Conservation (phyloP, 2,329 filamentous ascomycete genomes). For the Epichloe amarillans region DNA sequence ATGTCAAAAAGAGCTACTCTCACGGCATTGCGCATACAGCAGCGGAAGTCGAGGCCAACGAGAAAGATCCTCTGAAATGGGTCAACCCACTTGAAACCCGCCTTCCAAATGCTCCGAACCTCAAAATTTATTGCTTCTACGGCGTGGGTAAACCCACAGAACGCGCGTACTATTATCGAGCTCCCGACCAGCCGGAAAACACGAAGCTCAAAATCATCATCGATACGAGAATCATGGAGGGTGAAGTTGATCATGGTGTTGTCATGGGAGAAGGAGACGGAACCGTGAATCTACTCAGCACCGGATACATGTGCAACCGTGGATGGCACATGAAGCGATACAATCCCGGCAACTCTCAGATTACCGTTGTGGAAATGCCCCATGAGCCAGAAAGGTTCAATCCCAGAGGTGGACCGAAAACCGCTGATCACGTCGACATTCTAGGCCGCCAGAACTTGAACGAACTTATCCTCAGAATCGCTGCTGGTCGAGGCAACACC, state of each 20-base stretch:
- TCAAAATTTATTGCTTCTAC: constrained; percentile 98
- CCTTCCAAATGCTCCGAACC: constrained; percentile 69
- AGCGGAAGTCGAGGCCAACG: constrained; percentile 70
- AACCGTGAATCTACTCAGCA: constrained; percentile 83
- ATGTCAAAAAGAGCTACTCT: constrained; percentile 68
- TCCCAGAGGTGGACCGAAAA: constrained; percentile 57
- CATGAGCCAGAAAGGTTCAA: constrained; percentile 91
- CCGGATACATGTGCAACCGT: constrained; percentile 92
- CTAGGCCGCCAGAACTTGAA: constrained; percentile 80
- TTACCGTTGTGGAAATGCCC: constrained; percentile 89
- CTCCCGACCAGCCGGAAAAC: constrained; percentile 48
- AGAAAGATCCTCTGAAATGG: constrained; percentile 71
- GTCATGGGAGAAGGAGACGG: constrained; percentile 92
- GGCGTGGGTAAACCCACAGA: constrained; percentile 90
- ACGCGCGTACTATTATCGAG: constrained; percentile 78
- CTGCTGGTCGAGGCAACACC: constrained; percentile 67
- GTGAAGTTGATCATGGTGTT: constrained; percentile 71
- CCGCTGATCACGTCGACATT: constrained; percentile 92
- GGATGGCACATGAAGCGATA: constrained; percentile 91
- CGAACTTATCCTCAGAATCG: constrained; percentile 76
- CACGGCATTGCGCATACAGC: constrained; percentile 73
- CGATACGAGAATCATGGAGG: constrained; percentile 48
- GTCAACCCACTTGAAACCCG: constrained; percentile 86
- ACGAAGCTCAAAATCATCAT: constrained; percentile 63
- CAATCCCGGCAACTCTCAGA: constrained; percentile 69